phyloP scores from a whole-genome alignment of 2,329 filamentous ascomycete genomes.

The Aspergillus fumigatiaffinis region DNA sequence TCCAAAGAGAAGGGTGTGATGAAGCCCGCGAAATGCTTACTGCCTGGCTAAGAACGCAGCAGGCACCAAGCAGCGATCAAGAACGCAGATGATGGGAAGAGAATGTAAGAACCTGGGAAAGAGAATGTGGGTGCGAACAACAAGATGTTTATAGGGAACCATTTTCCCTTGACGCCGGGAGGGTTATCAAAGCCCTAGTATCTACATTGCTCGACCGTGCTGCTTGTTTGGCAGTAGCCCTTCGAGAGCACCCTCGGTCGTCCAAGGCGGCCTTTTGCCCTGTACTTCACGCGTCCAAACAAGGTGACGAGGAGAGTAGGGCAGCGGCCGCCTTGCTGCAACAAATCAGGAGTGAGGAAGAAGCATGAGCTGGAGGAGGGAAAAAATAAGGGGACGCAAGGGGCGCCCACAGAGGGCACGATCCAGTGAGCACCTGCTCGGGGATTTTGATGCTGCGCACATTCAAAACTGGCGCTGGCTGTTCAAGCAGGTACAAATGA shows the following conservation, averaged over 20 bases:
- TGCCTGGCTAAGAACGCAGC: conserved; percentile 37
- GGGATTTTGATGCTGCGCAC: conserved; percentile 31
- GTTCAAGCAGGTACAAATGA: conserved; percentile 20
- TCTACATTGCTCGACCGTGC: conserved; percentile 34
- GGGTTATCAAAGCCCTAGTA: conserved; percentile 27
- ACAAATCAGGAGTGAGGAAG: conserved; percentile 37
- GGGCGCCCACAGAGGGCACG: conserved; percentile 28
- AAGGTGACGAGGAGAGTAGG: conserved; percentile 27
- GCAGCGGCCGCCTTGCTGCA: conserved; percentile 30
- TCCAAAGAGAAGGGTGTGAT: conserved; percentile 30
- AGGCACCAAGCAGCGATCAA: conserved; percentile 31
- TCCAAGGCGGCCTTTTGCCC: conserved; percentile 28
- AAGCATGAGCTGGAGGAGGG: conserved; percentile 29
- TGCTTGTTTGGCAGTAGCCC: conserved; percentile 31
- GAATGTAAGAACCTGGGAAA: conserved; percentile 42
- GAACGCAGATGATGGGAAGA: conserved; percentile 37
- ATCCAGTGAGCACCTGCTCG: conserved; percentile 34
- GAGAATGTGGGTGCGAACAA: conserved; percentile 43
- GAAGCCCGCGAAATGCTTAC: conserved; percentile 36
- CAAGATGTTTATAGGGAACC: conserved; percentile 40
- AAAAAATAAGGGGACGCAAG: conserved; percentile 30
- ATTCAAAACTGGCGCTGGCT: conserved; percentile 16
- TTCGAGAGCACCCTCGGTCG: conserved; percentile 35
- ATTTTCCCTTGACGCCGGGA: conserved; percentile 28
- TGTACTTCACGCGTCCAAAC: conserved; percentile 29